Conservation (phyloP, 768 basidiomycete species). For the Auricularia sp. region DNA sequence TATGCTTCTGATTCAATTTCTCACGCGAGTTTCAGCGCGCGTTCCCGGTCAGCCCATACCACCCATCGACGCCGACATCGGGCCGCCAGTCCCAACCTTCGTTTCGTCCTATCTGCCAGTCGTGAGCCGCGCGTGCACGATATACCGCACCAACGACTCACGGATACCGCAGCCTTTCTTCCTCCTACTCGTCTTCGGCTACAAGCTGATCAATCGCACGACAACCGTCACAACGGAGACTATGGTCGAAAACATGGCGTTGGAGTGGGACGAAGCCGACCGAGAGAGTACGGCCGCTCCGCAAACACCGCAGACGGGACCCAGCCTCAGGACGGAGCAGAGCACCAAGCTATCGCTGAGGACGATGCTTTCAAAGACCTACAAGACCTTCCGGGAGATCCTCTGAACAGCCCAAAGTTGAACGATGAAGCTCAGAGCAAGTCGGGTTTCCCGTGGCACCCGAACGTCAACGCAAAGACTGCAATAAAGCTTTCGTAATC, state of each 20-base stretch:
- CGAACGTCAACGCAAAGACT: too few species aligned
- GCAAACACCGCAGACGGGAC: too few species aligned
- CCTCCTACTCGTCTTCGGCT: conserved; percentile 12
- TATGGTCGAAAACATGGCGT: conserved; percentile 3
- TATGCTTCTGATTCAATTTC: background rate
- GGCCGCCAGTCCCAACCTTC: background rate
- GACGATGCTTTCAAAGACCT: too few species aligned
- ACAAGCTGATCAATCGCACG: conserved; percentile 13
- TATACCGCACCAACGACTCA: background rate
- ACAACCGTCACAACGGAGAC: conserved; percentile 2
- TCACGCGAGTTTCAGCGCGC: background rate
- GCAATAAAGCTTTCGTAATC: too few species aligned
- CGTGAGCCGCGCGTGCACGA: background rate
- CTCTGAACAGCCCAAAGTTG: too few species aligned
- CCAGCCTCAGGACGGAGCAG: too few species aligned
- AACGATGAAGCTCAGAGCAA: too few species aligned
- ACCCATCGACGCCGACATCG: background rate
- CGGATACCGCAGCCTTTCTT: conserved; percentile 8
- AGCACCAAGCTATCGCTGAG: too few species aligned
- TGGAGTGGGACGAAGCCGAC: background rate
- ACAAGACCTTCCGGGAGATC: too few species aligned
- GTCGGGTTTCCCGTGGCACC: too few species aligned
- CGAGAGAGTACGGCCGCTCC: background rate
- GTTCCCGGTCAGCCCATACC: background rate
- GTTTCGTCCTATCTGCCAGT: background rate